Evolutionary conservation across 2,329 filamentous ascomycete species (phyloP).

Genomic region (Penicillium sp.): DNA sequence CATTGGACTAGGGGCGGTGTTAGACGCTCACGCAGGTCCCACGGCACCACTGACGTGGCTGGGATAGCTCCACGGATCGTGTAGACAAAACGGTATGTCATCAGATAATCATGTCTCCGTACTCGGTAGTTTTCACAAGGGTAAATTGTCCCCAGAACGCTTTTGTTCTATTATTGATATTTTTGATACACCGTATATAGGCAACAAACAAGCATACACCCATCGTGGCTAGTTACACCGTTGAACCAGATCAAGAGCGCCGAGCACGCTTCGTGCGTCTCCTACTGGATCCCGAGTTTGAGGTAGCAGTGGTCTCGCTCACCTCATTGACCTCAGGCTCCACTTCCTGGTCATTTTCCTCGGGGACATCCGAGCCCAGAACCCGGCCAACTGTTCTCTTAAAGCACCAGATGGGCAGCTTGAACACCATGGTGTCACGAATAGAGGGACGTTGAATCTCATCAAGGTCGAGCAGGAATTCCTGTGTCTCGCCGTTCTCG

Average conservation of each 20-base stretch:
- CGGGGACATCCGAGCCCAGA: constrained; percentile 18
- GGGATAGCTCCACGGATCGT: background rate
- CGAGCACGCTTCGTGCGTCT: constrained; percentile 30
- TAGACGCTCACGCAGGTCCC: constrained; percentile 4
- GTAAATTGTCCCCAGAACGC: background rate
- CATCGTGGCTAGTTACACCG: background rate
- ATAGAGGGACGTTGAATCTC: constrained; percentile 74
- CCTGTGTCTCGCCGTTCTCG: constrained; percentile 74
- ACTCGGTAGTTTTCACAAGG: background rate
- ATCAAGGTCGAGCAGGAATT: constrained; percentile 83
- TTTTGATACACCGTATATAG: background rate
- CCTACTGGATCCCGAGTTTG: constrained; percentile 20
- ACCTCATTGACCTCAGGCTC: constrained; percentile 22
- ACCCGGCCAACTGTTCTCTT: constrained; percentile 38
- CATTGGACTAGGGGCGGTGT: constrained; percentile 9
- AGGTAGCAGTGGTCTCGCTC: constrained; percentile 23
- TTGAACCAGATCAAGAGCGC: constrained; percentile 19
- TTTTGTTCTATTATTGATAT: background rate
- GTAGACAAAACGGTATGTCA: background rate
- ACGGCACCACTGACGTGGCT: constrained; percentile 2
- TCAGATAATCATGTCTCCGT: background rate
- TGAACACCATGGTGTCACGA: constrained; percentile 74
- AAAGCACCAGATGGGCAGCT: constrained; percentile 70
- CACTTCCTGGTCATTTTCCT: constrained; percentile 19
- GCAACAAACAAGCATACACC: background rate